Conservation (phyloP, 345 rosid species). For the Gossypium sturtianum region DNA sequence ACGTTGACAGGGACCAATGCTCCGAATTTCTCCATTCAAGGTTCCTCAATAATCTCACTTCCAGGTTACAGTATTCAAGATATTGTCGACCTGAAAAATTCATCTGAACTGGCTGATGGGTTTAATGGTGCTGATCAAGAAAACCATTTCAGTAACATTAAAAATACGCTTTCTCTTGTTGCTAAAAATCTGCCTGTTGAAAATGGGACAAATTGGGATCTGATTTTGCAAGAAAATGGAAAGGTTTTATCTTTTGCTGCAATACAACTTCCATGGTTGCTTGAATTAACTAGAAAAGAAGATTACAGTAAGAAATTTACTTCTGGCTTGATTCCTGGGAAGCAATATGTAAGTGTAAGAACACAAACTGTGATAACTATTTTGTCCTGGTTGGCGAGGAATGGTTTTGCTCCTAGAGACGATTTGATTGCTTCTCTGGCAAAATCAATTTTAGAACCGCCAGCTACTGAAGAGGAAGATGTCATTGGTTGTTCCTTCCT, state of each 20-base stretch:
- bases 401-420: constrained; percentile 86
- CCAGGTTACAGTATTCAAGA: constrained; percentile 36
- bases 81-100: constrained; percentile 40
- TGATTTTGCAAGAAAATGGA: constrained; percentile 59
- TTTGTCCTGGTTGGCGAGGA: constrained; percentile 81
- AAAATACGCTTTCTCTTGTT: constrained; percentile 48
- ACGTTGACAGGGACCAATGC: constrained; percentile 46
- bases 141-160: constrained; percentile 33
- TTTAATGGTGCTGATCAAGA: constrained; percentile 37
- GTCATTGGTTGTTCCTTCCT: constrained; percentile 76
- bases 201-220: constrained; percentile 48
- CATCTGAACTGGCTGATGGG: constrained; percentile 42
- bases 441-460: constrained; percentile 76
- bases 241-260: constrained; percentile 70
- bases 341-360: constrained; percentile 54
- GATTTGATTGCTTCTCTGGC: constrained; percentile 68
- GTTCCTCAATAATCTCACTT: constrained; percentile 22
- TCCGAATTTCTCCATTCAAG: constrained; percentile 38
- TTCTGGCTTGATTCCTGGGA: constrained; percentile 50
- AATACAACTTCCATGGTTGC: constrained; percentile 85
- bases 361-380: constrained; percentile 56
- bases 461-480: constrained; percentile 83
- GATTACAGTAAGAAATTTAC: constrained; percentile 37
- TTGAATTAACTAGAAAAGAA: constrained; percentile 53
- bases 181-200: constrained; percentile 58